phyloP scores from a whole-genome alignment of 768 basidiomycete genomes.

The Exsudoporus frostii region DNA sequence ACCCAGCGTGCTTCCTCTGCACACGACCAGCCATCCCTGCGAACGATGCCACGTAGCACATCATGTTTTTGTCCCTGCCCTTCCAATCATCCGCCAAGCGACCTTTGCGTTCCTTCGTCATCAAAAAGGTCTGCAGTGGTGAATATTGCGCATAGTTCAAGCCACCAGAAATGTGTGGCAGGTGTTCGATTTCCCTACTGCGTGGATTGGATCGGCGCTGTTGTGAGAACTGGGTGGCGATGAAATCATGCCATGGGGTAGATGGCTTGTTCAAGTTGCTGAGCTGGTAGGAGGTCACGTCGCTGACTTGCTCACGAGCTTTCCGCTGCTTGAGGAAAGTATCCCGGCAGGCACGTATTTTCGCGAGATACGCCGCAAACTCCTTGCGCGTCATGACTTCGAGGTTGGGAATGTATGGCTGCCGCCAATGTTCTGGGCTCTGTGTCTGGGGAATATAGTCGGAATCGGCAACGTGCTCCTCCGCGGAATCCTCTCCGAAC shows the following conservation, averaged over 20 bases:
- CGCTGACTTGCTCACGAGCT: slow-evolving; percentile 13
- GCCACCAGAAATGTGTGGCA: slow-evolving; percentile 63
- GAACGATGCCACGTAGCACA: slow-evolving; percentile 30
- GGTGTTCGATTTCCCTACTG: slow-evolving; percentile 48
- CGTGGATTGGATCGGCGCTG: slow-evolving; percentile 22
- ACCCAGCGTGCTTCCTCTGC: slow-evolving; percentile 15
- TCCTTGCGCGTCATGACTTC: slow-evolving; percentile 55
- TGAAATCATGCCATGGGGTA: slow-evolving; percentile 26
- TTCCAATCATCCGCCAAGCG: slow-evolving; percentile 44
- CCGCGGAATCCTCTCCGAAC: slow-evolving; percentile 13
- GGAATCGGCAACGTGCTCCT: slow-evolving; percentile 24
- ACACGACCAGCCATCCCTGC: slow-evolving; percentile 29
- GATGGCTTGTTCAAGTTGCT: slow-evolving; percentile 17
- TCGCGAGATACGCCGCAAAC: slow-evolving; percentile 59
- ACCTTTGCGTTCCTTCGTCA: slow-evolving; percentile 53
- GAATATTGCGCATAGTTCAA: slow-evolving; percentile 58
- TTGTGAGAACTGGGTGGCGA: slow-evolving; percentile 21
- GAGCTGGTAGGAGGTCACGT: slow-evolving; percentile 29
- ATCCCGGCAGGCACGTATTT: slow-evolving; percentile 53
- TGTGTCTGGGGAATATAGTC: slow-evolving; percentile 22
- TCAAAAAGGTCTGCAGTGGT: slow-evolving; percentile 50
- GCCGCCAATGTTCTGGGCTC: slow-evolving; percentile 19
- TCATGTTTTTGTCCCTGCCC: slow-evolving; percentile 6
- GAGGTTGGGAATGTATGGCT: slow-evolving; percentile 46
- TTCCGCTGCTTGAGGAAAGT: slow-evolving; percentile 47